These are phyloP conservation scores for Solanum rostratum DNA, from an alignment of 257 asterid species.

Conservation along the genomic window DNA sequence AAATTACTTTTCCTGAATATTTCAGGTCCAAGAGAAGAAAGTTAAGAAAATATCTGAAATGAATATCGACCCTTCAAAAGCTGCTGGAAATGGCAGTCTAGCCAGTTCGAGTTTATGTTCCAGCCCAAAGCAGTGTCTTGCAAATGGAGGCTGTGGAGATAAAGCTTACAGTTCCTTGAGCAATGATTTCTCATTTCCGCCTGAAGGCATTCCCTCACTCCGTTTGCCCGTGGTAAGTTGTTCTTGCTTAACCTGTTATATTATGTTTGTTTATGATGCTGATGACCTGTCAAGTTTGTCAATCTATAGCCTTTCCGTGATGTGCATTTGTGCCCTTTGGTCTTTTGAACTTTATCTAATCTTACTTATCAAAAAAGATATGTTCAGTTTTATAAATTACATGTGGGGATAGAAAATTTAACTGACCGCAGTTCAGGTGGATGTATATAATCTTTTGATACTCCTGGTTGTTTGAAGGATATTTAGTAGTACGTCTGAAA, in stretches of 20 bases:
- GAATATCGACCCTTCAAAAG: slow-evolving; percentile 35
- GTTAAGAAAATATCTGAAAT: slow-evolving; percentile 53
- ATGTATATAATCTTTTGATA: not conserved
- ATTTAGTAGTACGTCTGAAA: not conserved
- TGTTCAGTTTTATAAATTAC: not conserved
- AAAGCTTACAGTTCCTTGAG: slow-evolving; percentile 31
- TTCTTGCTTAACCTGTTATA: slow-evolving; percentile 23
- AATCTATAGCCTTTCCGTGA: not conserved
- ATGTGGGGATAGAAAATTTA: not conserved
- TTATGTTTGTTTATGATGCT: not conserved
- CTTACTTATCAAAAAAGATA: not conserved
- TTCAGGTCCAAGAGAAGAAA: slow-evolving; percentile 76
- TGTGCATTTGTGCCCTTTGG: not conserved
- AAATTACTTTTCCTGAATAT: not conserved
- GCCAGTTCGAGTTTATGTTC: slow-evolving; percentile 43
- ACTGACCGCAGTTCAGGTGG: not conserved
- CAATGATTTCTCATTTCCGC: slow-evolving; percentile 35
- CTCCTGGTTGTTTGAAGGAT: not conserved
- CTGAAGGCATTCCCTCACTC: slow-evolving; percentile 43
- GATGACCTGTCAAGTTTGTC: not conserved
- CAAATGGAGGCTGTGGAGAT: slow-evolving; percentile 44
- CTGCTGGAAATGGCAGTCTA: slow-evolving; percentile 39
- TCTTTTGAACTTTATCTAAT: not conserved
- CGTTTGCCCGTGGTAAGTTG: slow-evolving; percentile 77
- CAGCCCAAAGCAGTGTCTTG: slow-evolving; percentile 37